These are phyloP conservation scores for Coemansia sp. DNA, from an alignment of 192 early-diverging fungal genomes.

Conservation along the genomic window DNA sequence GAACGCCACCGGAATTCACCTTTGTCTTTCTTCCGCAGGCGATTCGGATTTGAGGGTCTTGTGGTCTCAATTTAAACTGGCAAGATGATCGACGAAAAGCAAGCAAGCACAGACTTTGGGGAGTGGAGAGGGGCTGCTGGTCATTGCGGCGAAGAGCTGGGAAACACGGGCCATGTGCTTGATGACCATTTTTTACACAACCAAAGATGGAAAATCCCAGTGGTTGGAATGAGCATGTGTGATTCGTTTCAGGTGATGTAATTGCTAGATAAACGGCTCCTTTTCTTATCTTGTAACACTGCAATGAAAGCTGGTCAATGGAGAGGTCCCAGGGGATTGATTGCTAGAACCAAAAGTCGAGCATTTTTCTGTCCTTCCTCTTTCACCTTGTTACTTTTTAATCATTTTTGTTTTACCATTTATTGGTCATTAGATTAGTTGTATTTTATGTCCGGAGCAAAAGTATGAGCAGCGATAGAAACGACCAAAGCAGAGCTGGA, in stretches of 20 bases:
- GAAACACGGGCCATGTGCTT: background rate
- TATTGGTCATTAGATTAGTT: background rate
- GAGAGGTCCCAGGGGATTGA: background rate
- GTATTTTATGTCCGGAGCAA: background rate
- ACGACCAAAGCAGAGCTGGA: background rate
- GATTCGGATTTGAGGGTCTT: too few species aligned
- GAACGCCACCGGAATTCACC: too few species aligned
- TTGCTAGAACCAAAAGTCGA: background rate
- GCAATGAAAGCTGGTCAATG: background rate
- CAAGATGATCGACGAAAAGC: too few species aligned
- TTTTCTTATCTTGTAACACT: too few species aligned
- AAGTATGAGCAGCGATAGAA: background rate
- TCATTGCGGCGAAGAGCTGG: background rate
- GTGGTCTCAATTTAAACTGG: too few species aligned
- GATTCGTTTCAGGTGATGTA: slow-evolving; percentile 4
- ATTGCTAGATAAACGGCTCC: background rate
- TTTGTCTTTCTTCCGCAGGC: too few species aligned
- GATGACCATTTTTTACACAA: background rate
- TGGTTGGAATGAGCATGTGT: background rate
- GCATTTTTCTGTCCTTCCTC: background rate
- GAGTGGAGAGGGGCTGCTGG: background rate
- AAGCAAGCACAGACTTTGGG: too few species aligned
- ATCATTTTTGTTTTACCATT: background rate
- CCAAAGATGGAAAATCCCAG: background rate
- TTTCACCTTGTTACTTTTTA: background rate